A percentile compares a stretch with the other conserved stretches of the same genome.
phyloP scores from a whole-genome alignment of 164 flowering plant species.

The Warburgia ugandensis region DNA sequence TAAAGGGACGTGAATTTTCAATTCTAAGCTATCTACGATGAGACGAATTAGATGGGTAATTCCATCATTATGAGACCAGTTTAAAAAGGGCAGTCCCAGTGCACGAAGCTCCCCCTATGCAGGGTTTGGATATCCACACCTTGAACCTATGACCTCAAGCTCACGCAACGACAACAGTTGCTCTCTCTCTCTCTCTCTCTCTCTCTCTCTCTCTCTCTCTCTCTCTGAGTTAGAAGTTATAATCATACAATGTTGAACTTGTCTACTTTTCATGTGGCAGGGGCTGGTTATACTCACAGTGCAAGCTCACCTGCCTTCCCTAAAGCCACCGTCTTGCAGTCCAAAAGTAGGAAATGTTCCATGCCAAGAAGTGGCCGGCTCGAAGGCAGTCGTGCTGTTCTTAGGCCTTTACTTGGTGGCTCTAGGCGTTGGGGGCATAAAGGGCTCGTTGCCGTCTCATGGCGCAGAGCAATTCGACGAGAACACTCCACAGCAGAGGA shows the following conservation, averaged over 20 bases:
- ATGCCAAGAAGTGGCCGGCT: slow-evolving; percentile 36
- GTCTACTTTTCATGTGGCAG: slow-evolving; percentile 31
- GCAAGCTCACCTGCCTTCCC: slow-evolving; percentile 54
- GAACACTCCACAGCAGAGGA: slow-evolving; percentile 44
- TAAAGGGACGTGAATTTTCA: too few species aligned
- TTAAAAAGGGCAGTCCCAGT: too few species aligned
- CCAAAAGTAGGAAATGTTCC: slow-evolving; percentile 3
- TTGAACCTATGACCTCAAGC: neutral
- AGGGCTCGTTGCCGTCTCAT: slow-evolving; percentile 75
- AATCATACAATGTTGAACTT: too few species aligned
- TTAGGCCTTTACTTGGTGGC: slow-evolving; percentile 73
- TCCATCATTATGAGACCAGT: too few species aligned
- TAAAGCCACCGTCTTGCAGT: slow-evolving; percentile 40
- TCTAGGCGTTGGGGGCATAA: slow-evolving; percentile 86
- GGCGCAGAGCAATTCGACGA: slow-evolving; percentile 92
- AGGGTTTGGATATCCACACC: neutral
- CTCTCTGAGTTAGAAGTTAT: neutral
- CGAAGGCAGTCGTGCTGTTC: slow-evolving; percentile 45
- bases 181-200: too few species aligned
- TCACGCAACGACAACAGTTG: neutral
- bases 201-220: neutral
- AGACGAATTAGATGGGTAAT: too few species aligned
- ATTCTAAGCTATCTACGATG: too few species aligned
- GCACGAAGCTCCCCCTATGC: neutral
- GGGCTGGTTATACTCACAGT: slow-evolving; percentile 63